Evolutionary conservation across 1,284 basidiomycete species (phyloP), one percentile per base, ranked within the genome.

Genomic region (Rhodotorula sp.): DNA sequence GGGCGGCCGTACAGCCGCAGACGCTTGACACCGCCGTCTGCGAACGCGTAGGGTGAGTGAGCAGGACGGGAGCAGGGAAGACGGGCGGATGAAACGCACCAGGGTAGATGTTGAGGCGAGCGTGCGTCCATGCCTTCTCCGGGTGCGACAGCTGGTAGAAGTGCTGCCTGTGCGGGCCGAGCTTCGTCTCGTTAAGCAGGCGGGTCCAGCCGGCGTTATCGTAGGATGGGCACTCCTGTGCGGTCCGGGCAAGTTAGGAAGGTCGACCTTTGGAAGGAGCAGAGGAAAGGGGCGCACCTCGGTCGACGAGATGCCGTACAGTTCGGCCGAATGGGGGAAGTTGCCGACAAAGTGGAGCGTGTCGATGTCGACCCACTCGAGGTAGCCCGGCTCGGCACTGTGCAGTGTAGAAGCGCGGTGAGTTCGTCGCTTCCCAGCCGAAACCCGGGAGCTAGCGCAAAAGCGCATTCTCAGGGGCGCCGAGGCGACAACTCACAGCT

Each of bases 291-390:
- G 57, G 86, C 82, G 70, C 84, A 84, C 84, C 42, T 84, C 83
- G 54, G 82, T 78, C 70, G 82, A 84, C 65, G 81, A 81, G 64
- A 88, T 83, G 12, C 88, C 93, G 80, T 92, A 89, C 41, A 97
- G 80, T 79, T 93, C 91, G 21, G 82, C 91, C 72, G 90, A 91
- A 74, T 94, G 90, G 13, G 94, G 94, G 80, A 93, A 99, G 82
- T 99, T 99, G 62, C 96, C 96, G 78, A 92, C 92, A 84, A 97
- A 98, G 84, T 96, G 91, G 4, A 90, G 89, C 0, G 96, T 97
- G 82, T 99, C 96, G 70, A 99, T 89, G 80, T 97, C 93, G 45
- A 89, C 87, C 71, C 90, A 87, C 65, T 89, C 87, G 23, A 98
- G 85, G 72, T 85, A 84, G 14, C 93, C 92, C 21, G 88, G 83